Base-by-base conservation (phyloP, 2,329 filamentous ascomycete species). In the Didymella sp. region DNA sequence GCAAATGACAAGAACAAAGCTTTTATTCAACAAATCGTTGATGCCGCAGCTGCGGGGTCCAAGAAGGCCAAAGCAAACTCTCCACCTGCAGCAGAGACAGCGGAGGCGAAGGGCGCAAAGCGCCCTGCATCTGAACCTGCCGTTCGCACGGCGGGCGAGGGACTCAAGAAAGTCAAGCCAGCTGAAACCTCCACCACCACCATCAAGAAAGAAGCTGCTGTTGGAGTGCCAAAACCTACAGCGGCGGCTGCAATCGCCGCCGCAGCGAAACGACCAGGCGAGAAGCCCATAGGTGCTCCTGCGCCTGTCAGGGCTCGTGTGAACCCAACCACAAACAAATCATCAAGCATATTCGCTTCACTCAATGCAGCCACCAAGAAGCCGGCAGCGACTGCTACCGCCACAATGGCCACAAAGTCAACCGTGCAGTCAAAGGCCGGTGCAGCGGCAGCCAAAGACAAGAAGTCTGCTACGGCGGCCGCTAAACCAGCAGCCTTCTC, bases 1-100 rank as follows among this genome's bases (percentile, higher is more conserved):
- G 88, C 86, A 24, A 87, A 90, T 66, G 81, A 84, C 0, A 84
- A 88, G 49, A 84, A 86, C 44, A 88, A 88, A 65, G 81, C 81
- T 4, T 77, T 88, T 43, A 84, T 89, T 4, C 81, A 82, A 31
- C 81, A 82, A 57, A 87, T 89, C 43, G 75, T 82, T 70, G 69
- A 79, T 60, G 64, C 73, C 45, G 76, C 72, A 45, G 66, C 80
- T 1, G 77, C 81, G 62, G 58, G 79, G 31, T 73, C 75, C 7
- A 76, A 78, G 59, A 76, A 75, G 54, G 58, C 69, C 15, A 74
- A 76, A 60, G 65, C 61, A 42, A 67, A 68, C 44, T 64, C 73
- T 19, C 70, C 72, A 15, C 68, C 69, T 25, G 56, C 60, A 19
- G 51, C 62, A 46, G 66, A 69, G 22, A 37, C 62, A 25, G 61